Conservation (phyloP, 2,329 filamentous ascomycete genomes). For the Scedosporium aurantiacum region DNA sequence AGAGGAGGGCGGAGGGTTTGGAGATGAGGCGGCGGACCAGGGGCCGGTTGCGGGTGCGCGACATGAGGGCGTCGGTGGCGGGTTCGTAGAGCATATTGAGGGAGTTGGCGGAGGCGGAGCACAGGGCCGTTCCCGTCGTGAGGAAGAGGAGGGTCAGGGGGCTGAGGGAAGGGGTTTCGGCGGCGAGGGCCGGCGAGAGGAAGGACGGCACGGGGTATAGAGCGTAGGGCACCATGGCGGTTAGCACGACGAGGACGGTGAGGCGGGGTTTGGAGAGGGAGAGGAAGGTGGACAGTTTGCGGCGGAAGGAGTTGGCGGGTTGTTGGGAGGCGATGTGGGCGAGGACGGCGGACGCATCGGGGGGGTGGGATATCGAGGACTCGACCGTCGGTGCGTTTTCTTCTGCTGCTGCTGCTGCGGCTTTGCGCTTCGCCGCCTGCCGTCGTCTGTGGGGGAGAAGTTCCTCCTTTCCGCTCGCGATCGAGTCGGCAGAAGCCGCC, state of each 20-base stretch:
- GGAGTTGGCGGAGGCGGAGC: slow-evolving; percentile 83
- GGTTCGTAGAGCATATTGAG: slow-evolving; percentile 97
- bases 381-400: slow-evolving; percentile 4
- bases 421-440: slow-evolving; percentile 9
- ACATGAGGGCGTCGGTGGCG: slow-evolving; percentile 83
- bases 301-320: slow-evolving; percentile 42
- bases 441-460: slow-evolving; percentile 10
- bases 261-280: slow-evolving; percentile 93
- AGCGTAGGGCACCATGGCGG: slow-evolving; percentile 82
- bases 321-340: slow-evolving; percentile 39
- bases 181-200: slow-evolving; percentile 53
- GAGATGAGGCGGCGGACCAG: slow-evolving; percentile 73
- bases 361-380: slow-evolving; percentile 23
- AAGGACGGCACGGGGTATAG: slow-evolving; percentile 87
- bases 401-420: slow-evolving; percentile 6
- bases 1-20: slow-evolving; percentile 58
- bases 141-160: slow-evolving; percentile 88
- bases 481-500: background rate
- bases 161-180: slow-evolving; percentile 68
- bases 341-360: slow-evolving; percentile 44
- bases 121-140: slow-evolving; percentile 77
- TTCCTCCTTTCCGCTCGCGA: background rate
- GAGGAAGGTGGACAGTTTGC: slow-evolving; percentile 68
- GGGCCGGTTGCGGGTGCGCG: slow-evolving; percentile 80
- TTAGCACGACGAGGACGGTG: slow-evolving; percentile 81